Percentiles rank a stretch among this genome's conserved stretches.
Evolutionary conservation across 179 eudicot species (phyloP).

Genomic region (Heliamphora pulchella): DNA sequence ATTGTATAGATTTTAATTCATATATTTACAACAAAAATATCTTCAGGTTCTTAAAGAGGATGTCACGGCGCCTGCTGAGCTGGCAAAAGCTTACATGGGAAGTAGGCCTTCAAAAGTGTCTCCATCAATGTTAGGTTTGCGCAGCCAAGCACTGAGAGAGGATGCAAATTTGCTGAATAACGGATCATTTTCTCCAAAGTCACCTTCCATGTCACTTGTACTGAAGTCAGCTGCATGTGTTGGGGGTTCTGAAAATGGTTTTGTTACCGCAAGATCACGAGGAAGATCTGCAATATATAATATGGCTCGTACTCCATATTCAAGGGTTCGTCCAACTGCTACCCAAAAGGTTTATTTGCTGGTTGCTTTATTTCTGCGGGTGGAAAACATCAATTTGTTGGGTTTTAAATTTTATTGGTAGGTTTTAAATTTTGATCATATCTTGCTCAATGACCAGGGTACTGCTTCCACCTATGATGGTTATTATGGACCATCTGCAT

Average conservation of each 20-base stretch:
- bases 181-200: conserved; percentile 24
- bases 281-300: conserved; percentile 81
- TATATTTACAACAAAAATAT: conserved; percentile 4
- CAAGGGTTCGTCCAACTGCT: conserved; percentile 39
- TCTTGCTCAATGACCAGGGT: conserved; percentile 23
- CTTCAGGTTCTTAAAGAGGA: conserved; percentile 56
- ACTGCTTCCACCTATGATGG: conserved; percentile 19
- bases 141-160: conserved; percentile 34
- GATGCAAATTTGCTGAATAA: conserved; percentile 30
- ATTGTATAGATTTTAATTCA: not conserved
- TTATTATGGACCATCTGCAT: conserved; percentile 23
- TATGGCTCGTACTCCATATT: conserved; percentile 85
- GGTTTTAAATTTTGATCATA: not conserved
- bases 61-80: conserved; percentile 80
- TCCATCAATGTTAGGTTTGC: conserved; percentile 41
- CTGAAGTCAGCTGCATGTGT: conserved; percentile 29
- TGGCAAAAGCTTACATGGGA: conserved; percentile 97
- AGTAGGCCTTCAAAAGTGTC: conserved; percentile 49
- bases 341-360: conserved; percentile 35
- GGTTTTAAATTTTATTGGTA: not conserved
- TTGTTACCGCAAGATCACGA: conserved; percentile 56
- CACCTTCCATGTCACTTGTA: conserved; percentile 33
- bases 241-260: conserved; percentile 50
- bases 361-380: not conserved
- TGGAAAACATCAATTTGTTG: not conserved